Percentiles rank a stretch among this genome's conserved stretches.
phyloP scores from a whole-genome alignment of 2,329 filamentous ascomycete species.

The Mollisiaceae sp. region DNA sequence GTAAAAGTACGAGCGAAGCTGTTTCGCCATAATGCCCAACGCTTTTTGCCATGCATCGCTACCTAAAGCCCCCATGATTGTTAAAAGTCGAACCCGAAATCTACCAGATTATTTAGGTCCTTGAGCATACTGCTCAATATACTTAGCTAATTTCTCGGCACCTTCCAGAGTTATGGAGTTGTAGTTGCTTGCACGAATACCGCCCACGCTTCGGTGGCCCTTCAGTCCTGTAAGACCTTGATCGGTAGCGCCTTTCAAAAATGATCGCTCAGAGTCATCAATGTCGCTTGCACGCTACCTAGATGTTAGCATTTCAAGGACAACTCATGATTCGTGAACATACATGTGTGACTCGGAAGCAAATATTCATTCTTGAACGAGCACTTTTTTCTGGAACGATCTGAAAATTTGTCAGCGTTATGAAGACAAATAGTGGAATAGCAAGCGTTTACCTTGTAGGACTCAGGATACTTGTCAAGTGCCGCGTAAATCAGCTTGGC shows the following conservation, averaged over 20 bases:
- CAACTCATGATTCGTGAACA: conserved; percentile 21
- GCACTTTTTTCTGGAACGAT: conserved; percentile 76
- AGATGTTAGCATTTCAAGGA: conserved; percentile 14
- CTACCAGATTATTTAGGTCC: conserved; percentile 5
- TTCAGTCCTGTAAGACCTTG: conserved; percentile 79
- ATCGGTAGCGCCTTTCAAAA: conserved; percentile 74
- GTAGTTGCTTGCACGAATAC: conserved; percentile 87
- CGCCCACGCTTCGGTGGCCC: conserved; percentile 85
- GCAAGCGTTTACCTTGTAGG: conserved; percentile 62
- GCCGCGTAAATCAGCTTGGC: conserved; percentile 76
- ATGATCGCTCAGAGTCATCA: conserved; percentile 76
- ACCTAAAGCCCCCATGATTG: not conserved
- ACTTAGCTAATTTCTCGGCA: conserved; percentile 69
- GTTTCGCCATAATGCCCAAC: not conserved
- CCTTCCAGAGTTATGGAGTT: conserved; percentile 77
- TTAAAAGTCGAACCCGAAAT: not conserved
- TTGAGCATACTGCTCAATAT: conserved; percentile 60
- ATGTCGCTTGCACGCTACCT: conserved; percentile 52
- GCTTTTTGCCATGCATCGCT: not conserved
- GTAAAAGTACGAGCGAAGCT: not conserved
- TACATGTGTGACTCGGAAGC: conserved; percentile 73
- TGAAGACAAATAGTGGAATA: not conserved
- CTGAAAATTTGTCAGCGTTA: conserved; percentile 13
- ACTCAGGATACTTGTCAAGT: conserved; percentile 72
- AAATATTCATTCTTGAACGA: conserved; percentile 93